Percentiles rank a stretch among this genome's conserved stretches.
phyloP scores from a whole-genome alignment of 1,139 yeast species.

The Scheffersomyces illinoinensis region DNA sequence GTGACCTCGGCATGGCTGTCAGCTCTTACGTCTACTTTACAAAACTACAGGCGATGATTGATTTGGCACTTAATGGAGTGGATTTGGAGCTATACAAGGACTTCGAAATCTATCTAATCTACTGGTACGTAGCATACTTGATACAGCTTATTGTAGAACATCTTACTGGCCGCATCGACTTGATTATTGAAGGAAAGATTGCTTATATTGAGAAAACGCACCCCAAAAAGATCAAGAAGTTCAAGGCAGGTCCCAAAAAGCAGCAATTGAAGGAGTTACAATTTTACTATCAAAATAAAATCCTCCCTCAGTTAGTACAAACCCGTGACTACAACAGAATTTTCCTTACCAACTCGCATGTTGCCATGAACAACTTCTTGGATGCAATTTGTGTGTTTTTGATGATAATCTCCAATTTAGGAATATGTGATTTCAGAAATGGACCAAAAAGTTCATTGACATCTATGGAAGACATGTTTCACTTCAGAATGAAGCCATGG shows the following conservation, averaged over 20 bases:
- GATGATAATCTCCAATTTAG: constrained; percentile 24
- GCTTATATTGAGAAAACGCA: constrained; percentile 31
- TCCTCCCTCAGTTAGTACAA: constrained; percentile 26
- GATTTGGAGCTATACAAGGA: constrained; percentile 73
- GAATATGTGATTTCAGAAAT: constrained; percentile 28
- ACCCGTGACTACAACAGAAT: constrained; percentile 18
- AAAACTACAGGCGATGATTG: constrained; percentile 70
- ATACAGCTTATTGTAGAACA: constrained; percentile 50
- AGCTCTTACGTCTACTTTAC: constrained; percentile 67
- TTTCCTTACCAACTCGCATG: constrained; percentile 13
- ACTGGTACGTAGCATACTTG: constrained; percentile 65
- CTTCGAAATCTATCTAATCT: constrained; percentile 69
- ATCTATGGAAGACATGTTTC: constrained; percentile 53
- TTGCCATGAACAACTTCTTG: constrained; percentile 35
- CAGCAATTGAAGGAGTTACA: constrained; percentile 27
- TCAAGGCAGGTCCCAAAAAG: constrained; percentile 45
- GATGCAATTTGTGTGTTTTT: constrained; percentile 23
- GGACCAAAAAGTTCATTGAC: constrained; percentile 41
- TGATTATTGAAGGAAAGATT: constrained; percentile 37
- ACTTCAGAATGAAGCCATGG: constrained; percentile 78
- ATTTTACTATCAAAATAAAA: constrained; percentile 15
- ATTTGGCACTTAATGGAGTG: constrained; percentile 72
- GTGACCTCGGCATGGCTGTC: constrained; percentile 49
- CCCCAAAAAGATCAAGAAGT: constrained; percentile 51
- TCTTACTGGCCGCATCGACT: constrained; percentile 45